phyloP scores from a whole-genome alignment of 164 flowering plant species.

The Chloranthus sessilifolius region DNA sequence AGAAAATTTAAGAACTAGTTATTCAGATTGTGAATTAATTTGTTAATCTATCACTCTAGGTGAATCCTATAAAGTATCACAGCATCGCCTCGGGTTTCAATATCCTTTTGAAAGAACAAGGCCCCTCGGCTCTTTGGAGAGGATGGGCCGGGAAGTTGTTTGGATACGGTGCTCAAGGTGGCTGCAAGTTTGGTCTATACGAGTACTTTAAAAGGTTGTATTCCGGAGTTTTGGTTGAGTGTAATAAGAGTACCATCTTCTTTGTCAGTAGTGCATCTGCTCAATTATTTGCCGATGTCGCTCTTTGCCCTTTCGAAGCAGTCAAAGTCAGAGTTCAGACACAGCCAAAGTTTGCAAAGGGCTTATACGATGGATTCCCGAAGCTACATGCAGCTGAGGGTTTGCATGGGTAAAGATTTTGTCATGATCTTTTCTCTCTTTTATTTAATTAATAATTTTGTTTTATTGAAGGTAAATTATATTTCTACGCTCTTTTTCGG shows the following conservation, averaged over 20 bases:
- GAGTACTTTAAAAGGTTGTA: conserved; percentile 84
- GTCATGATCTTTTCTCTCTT: background rate
- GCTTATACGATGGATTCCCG: conserved; percentile 84
- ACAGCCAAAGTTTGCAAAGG: conserved; percentile 68
- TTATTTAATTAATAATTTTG: no score
- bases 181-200: conserved; percentile 85
- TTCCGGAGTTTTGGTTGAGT: conserved; percentile 43
- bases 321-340: conserved; percentile 85
- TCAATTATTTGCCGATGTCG: conserved; percentile 77
- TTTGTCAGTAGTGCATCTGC: conserved; percentile 89
- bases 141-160: conserved; percentile 84
- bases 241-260: conserved; percentile 52
- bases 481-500: background rate
- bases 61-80: conserved; percentile 72
- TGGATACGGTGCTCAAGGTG: conserved; percentile 94
- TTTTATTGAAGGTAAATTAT: background rate
- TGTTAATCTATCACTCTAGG: conserved; percentile 34
- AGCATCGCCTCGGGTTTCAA: conserved; percentile 54
- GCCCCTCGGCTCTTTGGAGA: conserved; percentile 81
- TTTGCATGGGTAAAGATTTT: conserved; percentile 46
- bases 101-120: conserved; percentile 67
- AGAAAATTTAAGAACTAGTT: no score
- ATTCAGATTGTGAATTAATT: background rate
- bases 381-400: conserved; percentile 77
- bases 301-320: conserved; percentile 91